Conservation (phyloP, 2,329 filamentous ascomycete genomes). For the Chrysoporthe puriensis region DNA sequence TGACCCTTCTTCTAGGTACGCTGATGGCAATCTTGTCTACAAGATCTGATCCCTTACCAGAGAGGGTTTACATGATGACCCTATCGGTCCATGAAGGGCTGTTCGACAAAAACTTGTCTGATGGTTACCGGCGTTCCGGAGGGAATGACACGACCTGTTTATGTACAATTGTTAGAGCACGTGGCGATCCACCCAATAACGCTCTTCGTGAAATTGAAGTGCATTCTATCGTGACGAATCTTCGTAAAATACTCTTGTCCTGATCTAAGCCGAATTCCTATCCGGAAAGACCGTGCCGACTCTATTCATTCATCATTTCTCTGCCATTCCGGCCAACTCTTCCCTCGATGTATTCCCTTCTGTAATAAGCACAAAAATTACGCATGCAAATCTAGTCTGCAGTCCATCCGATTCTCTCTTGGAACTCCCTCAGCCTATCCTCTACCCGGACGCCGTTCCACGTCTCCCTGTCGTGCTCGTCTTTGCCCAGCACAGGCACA, state of each 20-base stretch:
- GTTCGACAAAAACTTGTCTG: background rate
- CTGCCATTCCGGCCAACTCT: background rate
- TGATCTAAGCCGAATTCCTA: background rate
- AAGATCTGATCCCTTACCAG: slow-evolving; percentile 57
- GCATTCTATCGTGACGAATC: slow-evolving; percentile 2
- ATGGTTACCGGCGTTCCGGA: background rate
- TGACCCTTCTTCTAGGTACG: slow-evolving; percentile 48
- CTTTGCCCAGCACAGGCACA: slow-evolving; percentile 63
- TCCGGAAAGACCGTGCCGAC: background rate
- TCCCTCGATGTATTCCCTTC: background rate
- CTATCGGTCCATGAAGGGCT: slow-evolving; percentile 3
- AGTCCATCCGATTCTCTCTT: slow-evolving; percentile 40
- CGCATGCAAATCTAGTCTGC: background rate
- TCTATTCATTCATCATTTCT: background rate
- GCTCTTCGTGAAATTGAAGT: background rate
- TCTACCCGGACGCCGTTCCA: slow-evolving; percentile 65
- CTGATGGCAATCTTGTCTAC: slow-evolving; percentile 68
- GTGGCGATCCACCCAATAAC: background rate
- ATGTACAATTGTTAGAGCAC: background rate
- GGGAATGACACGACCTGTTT: background rate
- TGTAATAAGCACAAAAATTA: background rate
- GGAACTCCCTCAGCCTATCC: slow-evolving; percentile 57
- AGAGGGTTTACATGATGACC: background rate
- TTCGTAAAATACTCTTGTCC: background rate
- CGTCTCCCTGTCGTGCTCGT: slow-evolving; percentile 53